These are phyloP conservation scores for Clonostachys chloroleuca DNA, from an alignment of 2,329 filamentous ascomycete genomes.

Conservation along the genomic window DNA sequence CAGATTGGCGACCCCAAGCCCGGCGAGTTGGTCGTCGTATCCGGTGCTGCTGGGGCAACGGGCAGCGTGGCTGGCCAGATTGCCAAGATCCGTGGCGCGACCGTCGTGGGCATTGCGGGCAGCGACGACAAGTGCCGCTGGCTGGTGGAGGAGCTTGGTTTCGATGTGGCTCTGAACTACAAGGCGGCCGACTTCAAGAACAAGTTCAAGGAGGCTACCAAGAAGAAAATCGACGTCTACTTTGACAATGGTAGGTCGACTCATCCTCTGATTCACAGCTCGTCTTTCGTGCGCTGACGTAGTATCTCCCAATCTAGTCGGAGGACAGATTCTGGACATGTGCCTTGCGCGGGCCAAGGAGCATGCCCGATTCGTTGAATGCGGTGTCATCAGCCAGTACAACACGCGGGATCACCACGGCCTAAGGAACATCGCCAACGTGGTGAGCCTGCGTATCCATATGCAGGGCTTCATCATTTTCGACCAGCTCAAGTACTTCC, in stretches of 20 bases:
- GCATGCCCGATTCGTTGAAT: constrained; percentile 64
- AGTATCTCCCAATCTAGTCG: constrained; percentile 32
- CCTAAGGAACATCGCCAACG: constrained; percentile 48
- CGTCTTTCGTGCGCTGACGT: too few relatives aligned
- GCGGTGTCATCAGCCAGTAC: constrained; percentile 67
- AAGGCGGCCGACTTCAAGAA: constrained; percentile 58
- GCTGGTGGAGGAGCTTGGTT: constrained; percentile 59
- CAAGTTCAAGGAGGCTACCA: constrained; percentile 56
- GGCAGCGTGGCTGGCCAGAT: constrained; percentile 75
- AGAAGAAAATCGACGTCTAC: constrained; percentile 61
- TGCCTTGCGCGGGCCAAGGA: constrained; percentile 59
- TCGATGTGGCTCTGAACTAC: constrained; percentile 66
- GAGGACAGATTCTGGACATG: constrained; percentile 65
- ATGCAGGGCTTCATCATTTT: constrained; percentile 73
- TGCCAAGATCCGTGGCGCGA: constrained; percentile 63
- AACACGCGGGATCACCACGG: constrained; percentile 53
- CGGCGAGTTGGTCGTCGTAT: constrained; percentile 73
- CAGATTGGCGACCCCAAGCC: constrained; percentile 63
- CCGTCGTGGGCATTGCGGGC: constrained; percentile 63
- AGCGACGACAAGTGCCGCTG: constrained; percentile 64
- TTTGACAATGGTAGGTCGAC: constrained; percentile 55
- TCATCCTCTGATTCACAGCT: not conserved
- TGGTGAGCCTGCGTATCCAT: constrained; percentile 49
- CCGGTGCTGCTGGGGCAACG: constrained; percentile 73
- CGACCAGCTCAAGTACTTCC: constrained; percentile 57